phyloP scores from a whole-genome alignment of 2,329 filamentous ascomycete species.

The Verticillium nonalfalfae region DNA sequence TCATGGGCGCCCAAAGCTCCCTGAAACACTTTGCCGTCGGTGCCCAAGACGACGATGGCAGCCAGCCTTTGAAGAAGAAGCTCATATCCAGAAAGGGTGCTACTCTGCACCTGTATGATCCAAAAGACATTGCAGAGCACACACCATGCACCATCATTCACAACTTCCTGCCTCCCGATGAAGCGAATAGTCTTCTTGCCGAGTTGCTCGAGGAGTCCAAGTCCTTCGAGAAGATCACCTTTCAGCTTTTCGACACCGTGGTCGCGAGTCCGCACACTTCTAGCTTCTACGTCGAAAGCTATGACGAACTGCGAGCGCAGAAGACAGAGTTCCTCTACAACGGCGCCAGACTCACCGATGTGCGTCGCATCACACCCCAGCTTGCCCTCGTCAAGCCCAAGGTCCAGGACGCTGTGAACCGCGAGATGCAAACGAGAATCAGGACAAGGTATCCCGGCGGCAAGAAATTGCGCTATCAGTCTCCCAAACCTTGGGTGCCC shows the following conservation, averaged over 20 bases:
- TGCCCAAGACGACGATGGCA: conserved; percentile 1
- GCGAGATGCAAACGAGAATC: conserved; percentile 68
- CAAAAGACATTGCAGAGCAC: conserved; percentile 71
- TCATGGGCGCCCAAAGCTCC: conserved; percentile 56
- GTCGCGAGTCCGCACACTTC: conserved; percentile 81
- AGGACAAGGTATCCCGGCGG: conserved; percentile 58
- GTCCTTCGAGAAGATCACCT: conserved; percentile 64
- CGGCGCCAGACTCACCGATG: conserved; percentile 66
- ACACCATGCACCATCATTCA: conserved; percentile 91
- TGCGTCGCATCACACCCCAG: conserved; percentile 69
- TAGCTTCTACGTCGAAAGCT: conserved; percentile 73
- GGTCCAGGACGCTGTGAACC: conserved; percentile 72
- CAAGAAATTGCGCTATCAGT: conserved; percentile 73
- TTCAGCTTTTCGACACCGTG: conserved; percentile 83
- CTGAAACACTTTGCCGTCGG: conserved; percentile 42
- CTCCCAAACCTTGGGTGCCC: conserved; percentile 65
- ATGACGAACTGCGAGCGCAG: conserved; percentile 62
- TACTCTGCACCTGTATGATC: conserved; percentile 78
- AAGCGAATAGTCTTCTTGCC: conserved; percentile 66
- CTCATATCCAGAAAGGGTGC: conserved; percentile 67
- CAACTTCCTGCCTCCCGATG: conserved; percentile 70
- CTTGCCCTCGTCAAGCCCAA: conserved; percentile 62
- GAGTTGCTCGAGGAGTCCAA: conserved; percentile 72
- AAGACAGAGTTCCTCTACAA: conserved; percentile 83
- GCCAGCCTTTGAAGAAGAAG: conserved; percentile 34